phyloP scores from a whole-genome alignment of 306 rosid species.

The Cucumis melo region DNA sequence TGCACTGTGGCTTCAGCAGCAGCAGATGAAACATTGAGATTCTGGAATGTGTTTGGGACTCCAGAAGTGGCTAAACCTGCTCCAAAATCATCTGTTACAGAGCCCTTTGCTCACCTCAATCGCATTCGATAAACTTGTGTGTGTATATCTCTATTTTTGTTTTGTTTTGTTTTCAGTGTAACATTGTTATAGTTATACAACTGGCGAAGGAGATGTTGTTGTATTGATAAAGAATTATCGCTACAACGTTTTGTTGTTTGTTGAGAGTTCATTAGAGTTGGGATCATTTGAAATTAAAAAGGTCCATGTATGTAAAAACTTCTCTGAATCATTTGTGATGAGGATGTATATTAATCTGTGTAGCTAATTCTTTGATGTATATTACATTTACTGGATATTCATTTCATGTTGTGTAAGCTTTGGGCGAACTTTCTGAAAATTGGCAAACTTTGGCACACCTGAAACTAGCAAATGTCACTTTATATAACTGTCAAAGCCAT shows the following conservation, averaged over 20 bases:
- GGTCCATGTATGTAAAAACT: neutral
- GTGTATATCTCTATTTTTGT: neutral
- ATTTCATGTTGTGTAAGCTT: too few species aligned
- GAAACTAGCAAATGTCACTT: too few species aligned
- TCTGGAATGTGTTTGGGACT: conserved; percentile 36
- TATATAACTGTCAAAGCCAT: too few species aligned
- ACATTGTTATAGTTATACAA: neutral
- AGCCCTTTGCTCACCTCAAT: conserved; percentile 29
- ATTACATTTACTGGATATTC: too few species aligned
- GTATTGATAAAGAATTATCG: neutral
- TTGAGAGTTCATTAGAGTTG: neutral
- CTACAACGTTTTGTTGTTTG: neutral
- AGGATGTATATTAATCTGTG: too few species aligned
- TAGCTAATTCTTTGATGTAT: too few species aligned
- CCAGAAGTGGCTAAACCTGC: conserved; percentile 36
- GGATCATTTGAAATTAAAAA: neutral
- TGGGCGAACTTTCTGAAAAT: too few species aligned
- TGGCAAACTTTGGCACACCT: too few species aligned
- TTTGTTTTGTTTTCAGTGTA: neutral
- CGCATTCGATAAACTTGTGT: conserved; percentile 23
- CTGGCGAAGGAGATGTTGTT: neutral
- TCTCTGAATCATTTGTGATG: too few species aligned
- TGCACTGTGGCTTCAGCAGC: conserved; percentile 41
- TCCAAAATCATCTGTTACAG: conserved; percentile 16
- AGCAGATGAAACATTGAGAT: conserved; percentile 29